Conservation (phyloP, 2,329 filamentous ascomycete genomes). For the Akanthomyces muscarius region DNA sequence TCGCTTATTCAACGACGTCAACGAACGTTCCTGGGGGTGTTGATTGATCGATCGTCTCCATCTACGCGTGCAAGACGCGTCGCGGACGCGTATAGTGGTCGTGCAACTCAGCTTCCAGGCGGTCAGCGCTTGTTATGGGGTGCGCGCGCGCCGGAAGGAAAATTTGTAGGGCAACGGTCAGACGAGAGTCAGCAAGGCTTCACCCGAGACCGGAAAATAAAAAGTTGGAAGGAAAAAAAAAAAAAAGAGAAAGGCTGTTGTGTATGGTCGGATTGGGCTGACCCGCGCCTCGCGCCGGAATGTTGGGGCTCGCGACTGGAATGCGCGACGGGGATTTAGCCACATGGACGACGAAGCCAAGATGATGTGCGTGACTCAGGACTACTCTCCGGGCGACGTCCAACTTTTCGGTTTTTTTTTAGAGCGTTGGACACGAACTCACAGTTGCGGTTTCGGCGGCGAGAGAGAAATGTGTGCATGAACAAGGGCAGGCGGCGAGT, state of each 20-base stretch:
- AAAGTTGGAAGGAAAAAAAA: neutral
- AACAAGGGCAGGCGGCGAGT: no score
- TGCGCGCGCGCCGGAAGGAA: neutral
- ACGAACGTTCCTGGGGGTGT: neutral
- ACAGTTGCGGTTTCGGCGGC: neutral
- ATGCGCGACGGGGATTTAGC: slow-evolving; percentile 4
- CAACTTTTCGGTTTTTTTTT: no score
- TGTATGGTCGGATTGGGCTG: neutral
- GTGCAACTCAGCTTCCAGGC: neutral
- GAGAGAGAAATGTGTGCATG: no score
- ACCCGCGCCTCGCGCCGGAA: slow-evolving; percentile 9
- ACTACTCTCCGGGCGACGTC: neutral
- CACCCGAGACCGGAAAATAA: neutral
- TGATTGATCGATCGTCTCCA: neutral
- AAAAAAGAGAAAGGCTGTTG: neutral
- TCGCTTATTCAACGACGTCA: neutral
- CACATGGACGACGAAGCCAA: neutral
- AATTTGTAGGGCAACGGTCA: neutral
- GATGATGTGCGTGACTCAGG: neutral
- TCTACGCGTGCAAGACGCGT: slow-evolving; percentile 7
- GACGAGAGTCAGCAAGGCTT: neutral
- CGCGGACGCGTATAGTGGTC: neutral
- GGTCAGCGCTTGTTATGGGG: neutral
- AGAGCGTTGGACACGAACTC: no score
- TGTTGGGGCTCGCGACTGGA: slow-evolving; percentile 2